Evolutionary conservation across 2,329 filamentous ascomycete species (phyloP).

Genomic region (Tolypocladium ovalisporum): DNA sequence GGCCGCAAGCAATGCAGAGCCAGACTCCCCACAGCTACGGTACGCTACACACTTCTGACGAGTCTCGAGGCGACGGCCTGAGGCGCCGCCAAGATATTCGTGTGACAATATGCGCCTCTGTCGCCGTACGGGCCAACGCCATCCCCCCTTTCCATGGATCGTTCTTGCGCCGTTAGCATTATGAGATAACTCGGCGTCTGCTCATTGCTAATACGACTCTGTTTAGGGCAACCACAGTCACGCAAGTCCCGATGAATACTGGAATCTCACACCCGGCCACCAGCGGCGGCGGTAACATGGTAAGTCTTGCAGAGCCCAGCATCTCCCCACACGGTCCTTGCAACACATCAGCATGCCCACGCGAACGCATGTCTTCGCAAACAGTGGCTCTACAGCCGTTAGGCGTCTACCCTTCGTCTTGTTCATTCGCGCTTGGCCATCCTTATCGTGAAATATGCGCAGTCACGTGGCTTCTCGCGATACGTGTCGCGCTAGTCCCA

Average conservation of each 20-base stretch:
- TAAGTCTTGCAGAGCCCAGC: conserved; percentile 15
- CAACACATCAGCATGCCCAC: background rate
- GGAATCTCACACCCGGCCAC: conserved; percentile 28
- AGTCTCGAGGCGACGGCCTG: background rate
- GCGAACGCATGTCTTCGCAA: background rate
- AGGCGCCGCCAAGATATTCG: background rate
- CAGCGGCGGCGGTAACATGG: conserved; percentile 27
- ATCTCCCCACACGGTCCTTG: background rate
- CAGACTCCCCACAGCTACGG: conserved; percentile 34
- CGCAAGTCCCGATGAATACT: conserved; percentile 13
- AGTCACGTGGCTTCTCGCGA: conserved; percentile 20
- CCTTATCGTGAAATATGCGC: conserved; percentile 6
- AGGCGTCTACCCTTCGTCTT: background rate
- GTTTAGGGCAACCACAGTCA: conserved; percentile 7
- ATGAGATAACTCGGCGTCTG: background rate
- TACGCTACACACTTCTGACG: conserved; percentile 16
- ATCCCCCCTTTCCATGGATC: background rate
- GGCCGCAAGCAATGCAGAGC: conserved; percentile 27
- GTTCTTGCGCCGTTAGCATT: background rate
- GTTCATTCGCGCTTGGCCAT: background rate
- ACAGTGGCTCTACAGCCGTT: background rate
- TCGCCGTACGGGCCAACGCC: background rate
- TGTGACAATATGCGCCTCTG: background rate
- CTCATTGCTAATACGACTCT: conserved; percentile 3
- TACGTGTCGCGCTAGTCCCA: conserved; percentile 10